phyloP scores from a whole-genome alignment of 2,329 filamentous ascomycete species.

The Arthrinium puccinioides region DNA sequence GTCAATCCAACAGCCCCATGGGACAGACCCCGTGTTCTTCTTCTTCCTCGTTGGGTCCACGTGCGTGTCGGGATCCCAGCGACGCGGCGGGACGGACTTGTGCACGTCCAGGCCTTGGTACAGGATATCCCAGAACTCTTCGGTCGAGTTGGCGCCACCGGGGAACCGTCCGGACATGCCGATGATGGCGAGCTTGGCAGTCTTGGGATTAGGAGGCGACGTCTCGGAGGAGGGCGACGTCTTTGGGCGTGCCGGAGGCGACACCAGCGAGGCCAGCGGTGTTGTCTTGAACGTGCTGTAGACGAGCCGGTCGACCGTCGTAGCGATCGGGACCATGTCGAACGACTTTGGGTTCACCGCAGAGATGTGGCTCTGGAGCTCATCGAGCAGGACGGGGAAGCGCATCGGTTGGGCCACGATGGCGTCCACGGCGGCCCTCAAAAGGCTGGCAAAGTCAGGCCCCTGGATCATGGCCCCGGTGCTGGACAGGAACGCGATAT shows the following conservation, averaged over 20 bases:
- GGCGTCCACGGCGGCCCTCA: slow-evolving; percentile 10
- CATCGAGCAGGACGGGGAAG: slow-evolving; percentile 33
- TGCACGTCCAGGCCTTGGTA: slow-evolving; percentile 17
- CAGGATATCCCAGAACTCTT: slow-evolving; percentile 18
- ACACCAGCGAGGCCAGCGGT: slow-evolving; percentile 2
- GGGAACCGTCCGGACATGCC: slow-evolving; percentile 15
- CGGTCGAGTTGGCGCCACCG: slow-evolving; percentile 11
- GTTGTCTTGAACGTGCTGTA: slow-evolving; percentile 11
- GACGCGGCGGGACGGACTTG: slow-evolving; percentile 10
- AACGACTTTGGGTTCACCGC: slow-evolving; percentile 4
- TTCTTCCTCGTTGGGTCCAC: slow-evolving; percentile 13
- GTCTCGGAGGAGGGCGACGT: neutral
- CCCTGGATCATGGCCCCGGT: slow-evolving; percentile 1
- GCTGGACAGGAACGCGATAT: slow-evolving; percentile 11
- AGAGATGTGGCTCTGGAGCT: slow-evolving; percentile 38
- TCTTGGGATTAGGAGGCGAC: slow-evolving; percentile 5
- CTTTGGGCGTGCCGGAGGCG: neutral
- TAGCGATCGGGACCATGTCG: slow-evolving; percentile 8
- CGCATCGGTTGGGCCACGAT: slow-evolving; percentile 31
- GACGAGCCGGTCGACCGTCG: slow-evolving; percentile 10
- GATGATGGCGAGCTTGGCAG: slow-evolving; percentile 17
- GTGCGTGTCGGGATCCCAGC: slow-evolving; percentile 13
- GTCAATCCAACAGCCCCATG: slow-evolving; percentile 12
- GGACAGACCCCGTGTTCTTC: slow-evolving; percentile 12
- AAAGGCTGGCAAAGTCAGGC: slow-evolving; percentile 6